Conservation (phyloP, 2,329 filamentous ascomycete species). For the Cadophora sp. region DNA sequence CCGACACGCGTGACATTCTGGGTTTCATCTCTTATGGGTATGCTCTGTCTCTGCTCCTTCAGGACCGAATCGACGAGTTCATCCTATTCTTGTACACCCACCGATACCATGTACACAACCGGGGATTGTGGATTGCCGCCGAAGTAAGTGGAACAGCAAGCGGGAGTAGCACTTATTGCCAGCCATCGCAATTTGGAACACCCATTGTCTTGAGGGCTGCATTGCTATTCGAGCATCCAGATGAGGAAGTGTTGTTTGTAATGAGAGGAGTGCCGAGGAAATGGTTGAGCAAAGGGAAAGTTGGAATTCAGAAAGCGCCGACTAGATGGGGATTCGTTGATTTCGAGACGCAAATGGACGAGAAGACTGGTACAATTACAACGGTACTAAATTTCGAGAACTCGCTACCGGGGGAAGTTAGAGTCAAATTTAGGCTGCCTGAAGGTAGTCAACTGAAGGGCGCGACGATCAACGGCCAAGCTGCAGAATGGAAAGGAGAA, state of each 20-base stretch:
- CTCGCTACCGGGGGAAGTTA: background rate
- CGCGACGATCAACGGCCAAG: background rate
- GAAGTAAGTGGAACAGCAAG: background rate
- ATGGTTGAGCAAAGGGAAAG: background rate
- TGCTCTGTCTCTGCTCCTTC: background rate
- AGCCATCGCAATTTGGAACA: background rate
- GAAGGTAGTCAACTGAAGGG: background rate
- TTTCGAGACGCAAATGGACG: background rate
- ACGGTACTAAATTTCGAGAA: background rate
- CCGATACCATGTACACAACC: background rate
- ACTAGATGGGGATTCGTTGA: constrained; percentile 1
- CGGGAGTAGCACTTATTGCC: background rate
- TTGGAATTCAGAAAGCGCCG: background rate
- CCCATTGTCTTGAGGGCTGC: constrained; percentile 1
- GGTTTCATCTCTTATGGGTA: constrained; percentile 5
- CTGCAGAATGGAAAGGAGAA: background rate
- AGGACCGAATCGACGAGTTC: constrained; percentile 3
- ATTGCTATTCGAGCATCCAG: background rate
- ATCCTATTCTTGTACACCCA: background rate
- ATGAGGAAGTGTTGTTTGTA: background rate
- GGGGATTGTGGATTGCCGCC: background rate
- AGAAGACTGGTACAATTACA: background rate
- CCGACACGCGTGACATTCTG: background rate
- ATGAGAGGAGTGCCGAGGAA: background rate
- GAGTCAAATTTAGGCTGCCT: background rate